Base-by-base conservation (phyloP, 805 yeast species). In the Diddensiella santjacobensis region DNA sequence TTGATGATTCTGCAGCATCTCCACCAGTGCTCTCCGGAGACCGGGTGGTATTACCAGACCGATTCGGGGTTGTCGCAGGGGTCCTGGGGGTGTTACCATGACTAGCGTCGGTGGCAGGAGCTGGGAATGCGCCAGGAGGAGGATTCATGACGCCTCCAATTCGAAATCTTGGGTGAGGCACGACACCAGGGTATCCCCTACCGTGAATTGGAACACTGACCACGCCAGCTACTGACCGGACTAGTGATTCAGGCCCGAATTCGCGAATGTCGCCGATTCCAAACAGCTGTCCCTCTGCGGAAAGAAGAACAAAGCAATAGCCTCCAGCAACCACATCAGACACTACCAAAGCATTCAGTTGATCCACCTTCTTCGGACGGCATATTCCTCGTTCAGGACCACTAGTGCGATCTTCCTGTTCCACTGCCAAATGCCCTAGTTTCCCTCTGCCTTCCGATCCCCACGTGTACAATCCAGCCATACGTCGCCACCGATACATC, bases 261-360 rank as follows among this genome's bases (percentile, higher is more conserved):
- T 35, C 38, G 29, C 73, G 42, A 70, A 68, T 61, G 68, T 69
- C 10, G 65, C 68, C 29, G 63, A 55, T 0, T 84, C 87, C 3
- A 61, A 71, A 83, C 3, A 84, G 59, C 3, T 73, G 67, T 0
- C 90, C 89, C 0, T 71, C 62, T 23, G 71, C 70, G 0, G 84
- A 75, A 30, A 84, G 65, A 2, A 84, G 66, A 44, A 80, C 79
- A 51, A 81, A 79, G 3, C 81, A 74, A 58, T 73, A 83, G 1
- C 91, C 91, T 24, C 84, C 84, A 5, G 81, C 80, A 20, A 77
- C 69, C 0, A 83, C 67, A 54, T 78, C 82, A 0, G 72, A 58
- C 1, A 77, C 60, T 2, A 66, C 53, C 20, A 60, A 53, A 2
- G 66, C 59, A 3, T 68, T 62, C 39, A 79, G 64, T 2, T 65